Evolutionary conservation across 2,329 filamentous ascomycete species (phyloP).

Genomic region (Fusarium sp.): DNA sequence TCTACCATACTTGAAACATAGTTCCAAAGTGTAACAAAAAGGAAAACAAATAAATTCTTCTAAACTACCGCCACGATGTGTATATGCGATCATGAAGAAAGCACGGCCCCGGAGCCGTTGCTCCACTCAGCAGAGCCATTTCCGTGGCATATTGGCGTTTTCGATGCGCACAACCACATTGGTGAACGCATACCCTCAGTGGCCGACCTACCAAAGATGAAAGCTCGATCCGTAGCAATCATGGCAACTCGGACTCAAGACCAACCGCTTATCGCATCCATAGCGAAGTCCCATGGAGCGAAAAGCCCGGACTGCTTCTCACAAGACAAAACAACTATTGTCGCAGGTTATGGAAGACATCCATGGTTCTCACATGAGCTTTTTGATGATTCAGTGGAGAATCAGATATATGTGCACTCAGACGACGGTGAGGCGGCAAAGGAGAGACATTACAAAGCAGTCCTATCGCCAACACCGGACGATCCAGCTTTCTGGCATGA

Average conservation of each 20-base stretch:
- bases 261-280: conserved; percentile 27
- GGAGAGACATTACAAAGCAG: conserved; percentile 34
- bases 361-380: conserved; percentile 49
- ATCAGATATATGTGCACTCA: conserved; percentile 6
- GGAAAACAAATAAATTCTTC: neutral
- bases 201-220: conserved; percentile 25
- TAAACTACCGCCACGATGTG: conserved; percentile 26
- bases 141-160: conserved; percentile 49
- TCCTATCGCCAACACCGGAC: conserved; percentile 32
- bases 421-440: conserved; percentile 29
- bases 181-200: conserved; percentile 32
- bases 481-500: conserved; percentile 47
- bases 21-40: neutral
- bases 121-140: conserved; percentile 28
- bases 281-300: conserved; percentile 17
- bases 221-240: conserved; percentile 25
- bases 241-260: conserved; percentile 50
- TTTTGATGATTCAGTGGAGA: conserved; percentile 26
- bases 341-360: conserved; percentile 46
- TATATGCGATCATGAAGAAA: conserved; percentile 15
- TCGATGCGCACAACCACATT: conserved; percentile 53
- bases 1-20: too few species aligned
- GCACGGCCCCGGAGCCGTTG: conserved; percentile 1
- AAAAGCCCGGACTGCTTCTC: conserved; percentile 8
- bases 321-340: conserved; percentile 6